These are phyloP conservation scores for Talaromyces sp. DNA, from an alignment of 2,329 filamentous ascomycete genomes.

Conservation along the genomic window DNA sequence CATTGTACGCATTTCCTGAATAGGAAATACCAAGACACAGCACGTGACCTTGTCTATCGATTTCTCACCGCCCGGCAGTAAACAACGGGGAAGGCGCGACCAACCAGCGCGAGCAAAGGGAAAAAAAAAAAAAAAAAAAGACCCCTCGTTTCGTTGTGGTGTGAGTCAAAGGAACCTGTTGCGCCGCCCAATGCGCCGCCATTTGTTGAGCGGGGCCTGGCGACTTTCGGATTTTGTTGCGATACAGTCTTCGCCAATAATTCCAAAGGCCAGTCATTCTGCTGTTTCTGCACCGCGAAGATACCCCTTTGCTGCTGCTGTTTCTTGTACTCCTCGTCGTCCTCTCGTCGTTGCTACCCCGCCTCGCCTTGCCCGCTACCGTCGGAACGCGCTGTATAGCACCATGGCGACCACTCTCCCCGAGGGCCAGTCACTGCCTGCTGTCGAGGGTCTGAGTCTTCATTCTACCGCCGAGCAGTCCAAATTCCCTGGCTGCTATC, in stretches of 20 bases:
- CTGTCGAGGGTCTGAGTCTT: constrained; percentile 34
- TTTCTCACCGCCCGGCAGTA: constrained; percentile 10
- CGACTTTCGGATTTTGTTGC: constrained; percentile 28
- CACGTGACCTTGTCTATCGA: background rate
- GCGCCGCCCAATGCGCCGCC: constrained; percentile 30
- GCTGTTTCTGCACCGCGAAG: constrained; percentile 1
- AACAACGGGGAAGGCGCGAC: background rate
- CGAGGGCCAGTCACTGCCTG: constrained; percentile 20
- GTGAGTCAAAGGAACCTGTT: constrained; percentile 6
- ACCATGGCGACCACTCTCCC: constrained; percentile 11
- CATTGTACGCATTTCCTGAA: constrained; percentile 4
- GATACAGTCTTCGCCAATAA: constrained; percentile 6
- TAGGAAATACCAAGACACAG: background rate
- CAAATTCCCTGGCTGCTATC: constrained; percentile 36
- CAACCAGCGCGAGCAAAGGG: background rate
- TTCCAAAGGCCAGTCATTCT: constrained; percentile 14
- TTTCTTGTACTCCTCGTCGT: background rate
- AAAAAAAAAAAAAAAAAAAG: constrained; percentile 3
- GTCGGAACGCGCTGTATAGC: constrained; percentile 4
- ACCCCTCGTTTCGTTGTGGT: constrained; percentile 2
- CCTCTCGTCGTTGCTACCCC: constrained; percentile 8
- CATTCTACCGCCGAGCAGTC: constrained; percentile 34
- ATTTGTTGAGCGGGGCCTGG: constrained; percentile 34
- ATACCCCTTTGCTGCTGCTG: background rate
- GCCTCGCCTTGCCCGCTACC: constrained; percentile 6